Base-by-base conservation (phyloP, 108 stramenopile species). In the Cyclotella distinguenda region DNA sequence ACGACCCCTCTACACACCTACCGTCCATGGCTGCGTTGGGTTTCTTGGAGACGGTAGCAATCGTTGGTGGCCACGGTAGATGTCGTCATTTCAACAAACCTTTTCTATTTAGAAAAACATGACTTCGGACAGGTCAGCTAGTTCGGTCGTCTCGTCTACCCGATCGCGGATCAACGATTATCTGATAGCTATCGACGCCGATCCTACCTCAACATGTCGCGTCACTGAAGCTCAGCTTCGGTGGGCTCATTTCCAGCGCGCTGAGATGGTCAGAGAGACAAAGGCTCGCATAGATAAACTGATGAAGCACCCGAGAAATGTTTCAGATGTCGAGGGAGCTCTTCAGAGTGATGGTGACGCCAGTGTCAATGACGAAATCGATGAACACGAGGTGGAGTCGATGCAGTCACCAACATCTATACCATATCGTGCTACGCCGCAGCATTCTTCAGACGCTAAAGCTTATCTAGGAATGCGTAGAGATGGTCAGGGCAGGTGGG, bases 231-330 rank as follows among this genome's bases (percentile, higher is more conserved):
- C 85, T 8, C 90, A 91, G 52, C 65, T 91, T 0, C 84, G 87
- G 46, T 87, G 84, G 83, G 78, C 87, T 6, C 85, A 86, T 49
- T 85, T 91, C 66, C 87, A 86, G 68, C 82, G 82, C 58, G 83
- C 82, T 33, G 66, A 72, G 25, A 66, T 74, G 39, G 90, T 85
- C 2, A 50, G 56, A 11, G 67, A 70, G 30, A 80, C 86, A 2
- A 72, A 74, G 52, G 54, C 59, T 31, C 54, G 55, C 19, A 61
- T 86, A 11, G 68, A 84, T 47, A 18, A 63, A 35, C 42, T 90
- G 31, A 82, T 73, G 71, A 62, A 74, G 33, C 57, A 57, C 16
- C 90, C 90, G 0, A 34, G 23, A 0, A 51, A 40, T 7, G 51
- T 66, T 19, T 43, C 70, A 19, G 82, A 87, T 75, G 86, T 87